Percentiles rank a stretch among this genome's conserved stretches.
phyloP scores from a whole-genome alignment of 768 basidiomycete genomes.

The Hysterangium stoloniferum region DNA sequence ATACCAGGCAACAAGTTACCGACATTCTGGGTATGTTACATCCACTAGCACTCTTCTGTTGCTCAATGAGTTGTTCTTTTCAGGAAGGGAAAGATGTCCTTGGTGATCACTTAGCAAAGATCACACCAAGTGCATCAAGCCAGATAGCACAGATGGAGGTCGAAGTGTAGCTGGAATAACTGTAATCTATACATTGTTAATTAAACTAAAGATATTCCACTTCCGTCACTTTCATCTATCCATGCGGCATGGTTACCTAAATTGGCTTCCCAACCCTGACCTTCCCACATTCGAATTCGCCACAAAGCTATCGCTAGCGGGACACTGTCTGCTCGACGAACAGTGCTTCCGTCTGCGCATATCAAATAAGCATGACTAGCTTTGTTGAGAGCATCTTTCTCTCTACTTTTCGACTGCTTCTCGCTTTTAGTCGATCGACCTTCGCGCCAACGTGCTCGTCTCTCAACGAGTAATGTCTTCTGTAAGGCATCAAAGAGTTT shows the following conservation, averaged over 20 bases:
- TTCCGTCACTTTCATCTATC: constrained; percentile 9
- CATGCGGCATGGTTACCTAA: constrained; percentile 19
- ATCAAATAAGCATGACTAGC: constrained; percentile 67
- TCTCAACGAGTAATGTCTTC: constrained; percentile 42
- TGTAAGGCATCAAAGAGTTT: constrained; percentile 43
- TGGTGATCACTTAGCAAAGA: constrained; percentile 18
- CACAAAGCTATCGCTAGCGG: constrained; percentile 67
- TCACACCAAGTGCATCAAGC: background rate
- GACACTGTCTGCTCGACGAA: constrained; percentile 50
- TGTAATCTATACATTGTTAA: background rate
- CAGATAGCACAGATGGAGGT: constrained; percentile 17
- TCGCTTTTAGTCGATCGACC: constrained; percentile 6
- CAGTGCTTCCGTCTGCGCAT: constrained; percentile 40
- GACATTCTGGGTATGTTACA: constrained; percentile 53
- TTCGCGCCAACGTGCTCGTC: constrained; percentile 22
- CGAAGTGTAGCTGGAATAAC: constrained; percentile 10
- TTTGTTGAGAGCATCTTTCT: constrained; percentile 29
- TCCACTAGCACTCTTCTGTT: background rate
- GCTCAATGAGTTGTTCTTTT: background rate
- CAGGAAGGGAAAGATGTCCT: constrained; percentile 67
- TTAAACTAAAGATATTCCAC: background rate
- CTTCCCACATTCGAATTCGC: constrained; percentile 75
- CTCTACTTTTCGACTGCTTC: background rate
- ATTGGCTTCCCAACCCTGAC: constrained; percentile 39
- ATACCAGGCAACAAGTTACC: constrained; percentile 87